Percentiles rank a stretch among this genome's conserved stretches.
These are phyloP conservation scores for Colletotrichum sp. DNA, from an alignment of 2,329 filamentous ascomycete genomes.

Conservation along the genomic window DNA sequence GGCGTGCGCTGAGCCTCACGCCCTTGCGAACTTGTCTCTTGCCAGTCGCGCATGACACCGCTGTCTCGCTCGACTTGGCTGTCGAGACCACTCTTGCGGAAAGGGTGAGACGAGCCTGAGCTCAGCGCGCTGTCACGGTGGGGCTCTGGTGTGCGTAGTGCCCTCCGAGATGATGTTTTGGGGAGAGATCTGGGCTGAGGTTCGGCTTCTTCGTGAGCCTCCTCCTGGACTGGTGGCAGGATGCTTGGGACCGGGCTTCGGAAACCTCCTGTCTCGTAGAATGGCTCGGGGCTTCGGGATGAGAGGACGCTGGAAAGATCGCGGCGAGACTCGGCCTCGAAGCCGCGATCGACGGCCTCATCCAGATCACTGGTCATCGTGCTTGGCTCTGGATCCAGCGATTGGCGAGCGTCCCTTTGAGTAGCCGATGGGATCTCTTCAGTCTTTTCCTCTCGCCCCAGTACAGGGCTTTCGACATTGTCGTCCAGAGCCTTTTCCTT, in stretches of 20 bases:
- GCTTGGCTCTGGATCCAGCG: background rate
- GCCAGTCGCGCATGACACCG: slow-evolving; percentile 57
- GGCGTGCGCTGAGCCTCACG: slow-evolving; percentile 25
- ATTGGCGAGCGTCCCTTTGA: background rate
- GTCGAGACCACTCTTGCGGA: slow-evolving; percentile 36
- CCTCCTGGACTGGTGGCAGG: slow-evolving; percentile 58
- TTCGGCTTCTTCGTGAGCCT: slow-evolving; percentile 52
- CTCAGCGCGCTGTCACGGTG: slow-evolving; percentile 58
- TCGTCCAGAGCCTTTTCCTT: slow-evolving; percentile 31
- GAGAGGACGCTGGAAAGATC: slow-evolving; percentile 22
- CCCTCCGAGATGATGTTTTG: slow-evolving; percentile 17
- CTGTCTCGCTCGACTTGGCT: slow-evolving; percentile 55
- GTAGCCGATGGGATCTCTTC: background rate
- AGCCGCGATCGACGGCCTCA: slow-evolving; percentile 17
- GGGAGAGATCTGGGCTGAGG: slow-evolving; percentile 26
- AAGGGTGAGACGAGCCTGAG: slow-evolving; percentile 47
- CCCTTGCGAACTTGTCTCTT: slow-evolving; percentile 31
- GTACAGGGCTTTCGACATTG: slow-evolving; percentile 42
- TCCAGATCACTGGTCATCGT: slow-evolving; percentile 19
- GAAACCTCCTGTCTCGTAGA: slow-evolving; percentile 34
- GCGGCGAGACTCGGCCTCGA: slow-evolving; percentile 34
- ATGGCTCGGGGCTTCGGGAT: slow-evolving; percentile 3
- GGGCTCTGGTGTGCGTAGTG: slow-evolving; percentile 33
- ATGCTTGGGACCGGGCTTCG: slow-evolving; percentile 46
- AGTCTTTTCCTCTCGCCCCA: slow-evolving; percentile 30